Percentiles rank a stretch among this genome's conserved stretches.
Evolutionary conservation across 2,329 filamentous ascomycete genomes (phyloP).

Genomic region (Capronia americana): DNA sequence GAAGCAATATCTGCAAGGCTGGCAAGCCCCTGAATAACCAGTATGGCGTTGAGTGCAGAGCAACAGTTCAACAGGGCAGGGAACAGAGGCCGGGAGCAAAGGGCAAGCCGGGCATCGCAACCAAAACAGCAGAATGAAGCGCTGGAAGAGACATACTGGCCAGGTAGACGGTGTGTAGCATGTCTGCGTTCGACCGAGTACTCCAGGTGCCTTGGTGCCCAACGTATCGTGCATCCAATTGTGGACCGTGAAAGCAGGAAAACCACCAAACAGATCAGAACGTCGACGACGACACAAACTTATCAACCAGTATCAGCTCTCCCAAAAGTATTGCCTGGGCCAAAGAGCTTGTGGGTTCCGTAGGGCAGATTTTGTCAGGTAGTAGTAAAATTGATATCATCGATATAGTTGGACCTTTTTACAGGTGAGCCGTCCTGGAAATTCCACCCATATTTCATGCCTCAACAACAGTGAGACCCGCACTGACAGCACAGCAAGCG

Average conservation of each 20-base stretch:
- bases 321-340: slow-evolving; percentile 23
- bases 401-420: slow-evolving; percentile 32
- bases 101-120: slow-evolving; percentile 18
- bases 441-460: slow-evolving; percentile 32
- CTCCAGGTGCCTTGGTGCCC: slow-evolving; percentile 24
- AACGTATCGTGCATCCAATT: slow-evolving; percentile 34
- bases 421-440: slow-evolving; percentile 30
- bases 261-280: slow-evolving; percentile 16
- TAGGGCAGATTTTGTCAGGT: slow-evolving; percentile 29
- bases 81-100: slow-evolving; percentile 18
- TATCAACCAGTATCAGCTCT: slow-evolving; percentile 25
- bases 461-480: slow-evolving; percentile 31
- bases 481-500: slow-evolving; percentile 41
- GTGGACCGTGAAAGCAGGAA: slow-evolving; percentile 16
- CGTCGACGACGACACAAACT: slow-evolving; percentile 22
- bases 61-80: slow-evolving; percentile 6
- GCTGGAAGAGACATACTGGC: slow-evolving; percentile 37
- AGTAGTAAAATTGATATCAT: slow-evolving; percentile 28
- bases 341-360: slow-evolving; percentile 21
- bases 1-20: slow-evolving; percentile 25
- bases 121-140: slow-evolving; percentile 23
- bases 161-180: slow-evolving; percentile 41
- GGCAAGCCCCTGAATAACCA: slow-evolving; percentile 20
- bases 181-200: slow-evolving; percentile 28
- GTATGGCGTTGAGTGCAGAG: slow-evolving; percentile 16